Base-by-base conservation (phyloP, 2,329 filamentous ascomycete genomes). In the Penicillium frequentans region DNA sequence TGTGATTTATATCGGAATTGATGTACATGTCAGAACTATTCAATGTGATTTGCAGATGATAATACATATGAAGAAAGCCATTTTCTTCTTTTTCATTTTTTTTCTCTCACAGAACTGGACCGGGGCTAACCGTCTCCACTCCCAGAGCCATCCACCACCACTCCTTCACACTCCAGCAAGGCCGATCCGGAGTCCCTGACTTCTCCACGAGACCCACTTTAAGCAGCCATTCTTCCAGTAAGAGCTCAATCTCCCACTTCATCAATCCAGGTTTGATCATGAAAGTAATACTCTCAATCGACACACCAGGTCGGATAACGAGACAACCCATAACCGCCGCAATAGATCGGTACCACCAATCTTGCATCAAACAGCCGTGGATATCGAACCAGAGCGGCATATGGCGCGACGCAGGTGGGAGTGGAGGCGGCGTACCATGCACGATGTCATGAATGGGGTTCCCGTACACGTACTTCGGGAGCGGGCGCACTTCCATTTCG, bases 341-440 rank as follows among this genome's bases (percentile, higher is more conserved):
- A 13, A 79, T 57, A 11, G 73, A 72, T 49, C 74, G 66, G 11
- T 78, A 72, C 80, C 80, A 82, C 21, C 72, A 60, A n/a, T 68
- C 59, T 3, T 39, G 55, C 27, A 71, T 62, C 23, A 73, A 66
- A 14, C 72, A 65, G 1, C 73, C 75, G 53, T 81, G 76, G 49
- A 82, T 78, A 61, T 81, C 79, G 52, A 76, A 71, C 80, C 80
- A 82, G 14, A 81, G 52, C 0, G 80, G 80, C 23, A 79, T 73
- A 37, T 68, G 74, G 11, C 64, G 27, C 1, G 50, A 49, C 2
- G 49, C 50, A 3, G 67, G 64, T 0, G 63, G 57, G 31, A 67
- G 60, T 2, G 77, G 75, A 2, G 70, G 63, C 3, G 65, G 60
- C 3, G 67, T 58, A 1, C 47, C 55, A 10, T 52, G 43, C 13